A percentile compares a stretch with the other conserved stretches of the same genome.
phyloP scores from a whole-genome alignment of 495 filamentous ascomycete species.

The Trichoderma erinaceum region DNA sequence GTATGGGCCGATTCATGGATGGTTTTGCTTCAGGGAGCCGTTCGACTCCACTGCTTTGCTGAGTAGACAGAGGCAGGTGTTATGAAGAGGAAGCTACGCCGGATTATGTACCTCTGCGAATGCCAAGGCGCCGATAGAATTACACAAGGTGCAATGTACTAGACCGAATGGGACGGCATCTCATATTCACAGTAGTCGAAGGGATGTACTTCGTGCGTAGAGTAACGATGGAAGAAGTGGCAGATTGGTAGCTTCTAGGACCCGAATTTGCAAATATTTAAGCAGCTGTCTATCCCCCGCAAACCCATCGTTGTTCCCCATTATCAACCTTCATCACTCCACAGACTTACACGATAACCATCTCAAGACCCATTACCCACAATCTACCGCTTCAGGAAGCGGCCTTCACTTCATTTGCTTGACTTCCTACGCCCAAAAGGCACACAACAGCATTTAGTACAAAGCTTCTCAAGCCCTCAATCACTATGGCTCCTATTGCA shows the following conservation, averaged over 20 bases:
- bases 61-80: background rate
- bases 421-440: background rate
- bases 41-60: background rate
- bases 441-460: background rate
- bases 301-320: background rate
- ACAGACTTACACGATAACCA: background rate
- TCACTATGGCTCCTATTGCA: slow-evolving; percentile 7
- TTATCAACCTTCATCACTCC: background rate
- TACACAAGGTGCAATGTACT: background rate
- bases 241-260: background rate
- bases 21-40: background rate
- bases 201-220: background rate
- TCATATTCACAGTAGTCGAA: background rate
- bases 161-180: background rate
- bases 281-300: background rate
- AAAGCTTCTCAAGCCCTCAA: background rate
- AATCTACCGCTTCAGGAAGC: background rate
- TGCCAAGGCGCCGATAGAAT: background rate
- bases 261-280: background rate
- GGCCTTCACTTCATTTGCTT: background rate
- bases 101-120: background rate
- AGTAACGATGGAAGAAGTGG: background rate
- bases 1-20: background rate
- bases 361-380: background rate
- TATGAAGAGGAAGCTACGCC: background rate